Conservation (phyloP, 2,329 filamentous ascomycete genomes). For the Stenocarpella maydis region DNA sequence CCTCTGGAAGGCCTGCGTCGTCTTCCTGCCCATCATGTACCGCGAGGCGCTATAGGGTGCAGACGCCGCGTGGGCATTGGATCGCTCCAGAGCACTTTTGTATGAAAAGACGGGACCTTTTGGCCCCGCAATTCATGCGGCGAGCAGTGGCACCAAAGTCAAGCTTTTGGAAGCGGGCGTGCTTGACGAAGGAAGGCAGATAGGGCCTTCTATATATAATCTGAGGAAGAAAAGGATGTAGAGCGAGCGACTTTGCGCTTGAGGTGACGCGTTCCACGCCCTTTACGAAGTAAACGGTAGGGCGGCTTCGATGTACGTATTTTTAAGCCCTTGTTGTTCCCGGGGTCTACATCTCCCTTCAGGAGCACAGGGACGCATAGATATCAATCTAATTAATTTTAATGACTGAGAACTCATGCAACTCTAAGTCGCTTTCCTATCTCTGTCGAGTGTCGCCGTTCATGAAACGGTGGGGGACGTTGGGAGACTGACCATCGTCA, state of each 20-base stretch:
- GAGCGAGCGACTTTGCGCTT: background rate
- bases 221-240: background rate
- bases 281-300: background rate
- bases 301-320: conserved; percentile 16
- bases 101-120: background rate
- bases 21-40: conserved; percentile 84
- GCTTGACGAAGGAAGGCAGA: background rate
- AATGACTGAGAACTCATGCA: background rate
- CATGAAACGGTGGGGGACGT: no score
- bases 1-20: conserved; percentile 80
- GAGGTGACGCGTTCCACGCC: background rate
- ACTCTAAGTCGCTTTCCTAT: background rate
- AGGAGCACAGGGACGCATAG: background rate
- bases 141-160: background rate
- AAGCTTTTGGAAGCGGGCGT: background rate
- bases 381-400: conserved; percentile 17
- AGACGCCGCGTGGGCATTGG: no score
- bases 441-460: rapidly evolving
- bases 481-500: rapidly evolving
- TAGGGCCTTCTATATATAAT: background rate
- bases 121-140: no score
- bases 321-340: background rate
- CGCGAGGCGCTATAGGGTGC: conserved; percentile 60
- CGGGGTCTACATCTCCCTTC: background rate
- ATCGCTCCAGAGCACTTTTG: no score